These are phyloP conservation scores for Monosporascus sp. DNA, from an alignment of 2,329 filamentous ascomycete genomes.

Conservation along the genomic window DNA sequence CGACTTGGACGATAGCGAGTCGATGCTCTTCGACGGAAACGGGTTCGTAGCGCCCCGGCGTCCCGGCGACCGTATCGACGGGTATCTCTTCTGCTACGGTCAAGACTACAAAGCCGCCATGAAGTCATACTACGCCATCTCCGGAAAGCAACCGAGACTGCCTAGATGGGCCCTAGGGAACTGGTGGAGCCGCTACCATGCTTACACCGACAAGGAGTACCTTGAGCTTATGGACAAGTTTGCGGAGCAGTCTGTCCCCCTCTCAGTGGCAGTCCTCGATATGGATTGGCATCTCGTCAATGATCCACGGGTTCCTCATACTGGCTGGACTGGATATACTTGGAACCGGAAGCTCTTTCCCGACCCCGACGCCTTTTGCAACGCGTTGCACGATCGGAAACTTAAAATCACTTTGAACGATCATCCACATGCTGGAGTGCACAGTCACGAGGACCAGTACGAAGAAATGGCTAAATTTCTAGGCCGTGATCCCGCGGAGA, in stretches of 20 bases:
- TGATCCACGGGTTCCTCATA: constrained; percentile 36
- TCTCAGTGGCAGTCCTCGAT: constrained; percentile 56
- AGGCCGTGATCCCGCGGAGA: constrained; percentile 42
- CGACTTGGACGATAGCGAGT: constrained; percentile 46
- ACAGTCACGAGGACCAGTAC: constrained; percentile 52
- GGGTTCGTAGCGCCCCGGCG: constrained; percentile 46
- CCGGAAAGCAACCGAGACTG: constrained; percentile 49
- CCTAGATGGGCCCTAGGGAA: constrained; percentile 57
- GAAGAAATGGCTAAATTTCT: constrained; percentile 47
- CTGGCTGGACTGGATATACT: constrained; percentile 58
- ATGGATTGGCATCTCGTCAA: constrained; percentile 62
- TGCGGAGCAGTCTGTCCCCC: constrained; percentile 42
- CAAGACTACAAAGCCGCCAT: constrained; percentile 51
- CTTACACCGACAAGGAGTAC: constrained; percentile 52
- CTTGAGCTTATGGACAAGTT: constrained; percentile 54
- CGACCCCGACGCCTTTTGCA: constrained; percentile 46
- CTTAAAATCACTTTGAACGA: constrained; percentile 56
- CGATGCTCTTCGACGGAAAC: constrained; percentile 51
- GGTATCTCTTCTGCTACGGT: constrained; percentile 57
- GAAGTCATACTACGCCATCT: constrained; percentile 48
- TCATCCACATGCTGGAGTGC: constrained; percentile 56
- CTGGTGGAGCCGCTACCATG: constrained; percentile 62
- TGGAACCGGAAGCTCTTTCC: constrained; percentile 57
- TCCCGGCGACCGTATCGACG: constrained; percentile 45
- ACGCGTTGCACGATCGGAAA: constrained; percentile 44